phyloP scores from a whole-genome alignment of 2,329 filamentous ascomycete genomes.

The Cladophialophora psammophila region DNA sequence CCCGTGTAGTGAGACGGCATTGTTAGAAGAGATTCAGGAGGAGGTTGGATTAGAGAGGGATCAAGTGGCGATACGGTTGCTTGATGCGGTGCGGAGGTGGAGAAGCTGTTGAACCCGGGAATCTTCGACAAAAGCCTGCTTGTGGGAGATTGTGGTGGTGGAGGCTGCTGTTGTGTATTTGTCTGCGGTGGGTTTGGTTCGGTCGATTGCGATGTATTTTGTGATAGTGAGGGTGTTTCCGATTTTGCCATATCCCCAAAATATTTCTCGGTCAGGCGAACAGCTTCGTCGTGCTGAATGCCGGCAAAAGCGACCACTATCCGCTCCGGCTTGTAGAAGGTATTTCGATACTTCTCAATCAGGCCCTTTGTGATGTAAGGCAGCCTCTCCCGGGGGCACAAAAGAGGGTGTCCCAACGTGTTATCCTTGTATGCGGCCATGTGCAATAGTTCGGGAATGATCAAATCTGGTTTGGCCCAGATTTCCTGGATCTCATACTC shows the following conservation, averaged over 20 bases:
- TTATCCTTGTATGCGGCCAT: constrained; percentile 96
- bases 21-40: constrained; percentile 63
- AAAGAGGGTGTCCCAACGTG: constrained; percentile 88
- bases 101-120: constrained; percentile 89
- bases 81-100: constrained; percentile 72
- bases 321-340: constrained; percentile 87
- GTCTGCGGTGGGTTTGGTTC: constrained; percentile 51
- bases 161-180: constrained; percentile 45
- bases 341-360: constrained; percentile 78
- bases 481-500: constrained; percentile 97
- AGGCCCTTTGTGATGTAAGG: constrained; percentile 74
- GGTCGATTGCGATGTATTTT: constrained; percentile 35
- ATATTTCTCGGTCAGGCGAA: constrained; percentile 79
- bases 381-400: constrained; percentile 87
- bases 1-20: constrained; percentile 85
- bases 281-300: constrained; percentile 80
- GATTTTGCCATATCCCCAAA: constrained; percentile 85
- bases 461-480: constrained; percentile 96
- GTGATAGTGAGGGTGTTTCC: constrained; percentile 39
- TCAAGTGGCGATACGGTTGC: constrained; percentile 65
- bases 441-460: constrained; percentile 92
- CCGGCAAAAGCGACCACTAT: constrained; percentile 97
- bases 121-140: constrained; percentile 76
- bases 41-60: constrained; percentile 52
- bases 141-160: constrained; percentile 45